Conservation (phyloP, 129 eudicot genomes). For the Dittrichia graveolens region DNA sequence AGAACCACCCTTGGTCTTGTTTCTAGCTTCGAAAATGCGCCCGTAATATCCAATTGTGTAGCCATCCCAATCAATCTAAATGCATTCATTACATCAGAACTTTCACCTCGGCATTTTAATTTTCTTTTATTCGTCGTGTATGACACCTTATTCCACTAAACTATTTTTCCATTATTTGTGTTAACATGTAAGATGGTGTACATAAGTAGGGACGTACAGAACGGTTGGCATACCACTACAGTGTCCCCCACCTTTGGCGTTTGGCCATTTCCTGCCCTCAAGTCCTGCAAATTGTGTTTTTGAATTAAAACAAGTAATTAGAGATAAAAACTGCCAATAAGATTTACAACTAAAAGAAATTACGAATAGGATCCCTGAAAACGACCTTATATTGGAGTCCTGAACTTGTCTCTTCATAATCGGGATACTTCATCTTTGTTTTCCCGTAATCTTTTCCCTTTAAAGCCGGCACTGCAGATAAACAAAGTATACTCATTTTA, state of each 20-base stretch:
- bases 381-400: conserved; percentile 97
- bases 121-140: background rate
- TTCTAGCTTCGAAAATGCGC: conserved; percentile 98
- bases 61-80: conserved; percentile 99
- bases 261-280: conserved; percentile 78
- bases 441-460: conserved; percentile 98
- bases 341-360: background rate
- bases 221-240: conserved; percentile 78
- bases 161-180: background rate
- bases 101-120: background rate
- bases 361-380: conserved; percentile 7
- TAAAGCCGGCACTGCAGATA: conserved; percentile 85
- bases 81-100: conserved; percentile 24
- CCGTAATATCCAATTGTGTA: conserved; percentile 99
- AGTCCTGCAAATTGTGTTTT: conserved; percentile 60
- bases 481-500: conserved; percentile 24
- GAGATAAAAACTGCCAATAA: conserved; percentile 8
- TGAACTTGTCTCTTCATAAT: conserved; percentile 76
- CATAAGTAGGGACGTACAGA: conserved; percentile 28
- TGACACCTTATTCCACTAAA: background rate
- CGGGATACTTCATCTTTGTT: conserved; percentile 96
- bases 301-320: conserved; percentile 24
- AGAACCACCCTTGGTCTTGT: conserved; percentile 98
- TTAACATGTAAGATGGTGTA: background rate
- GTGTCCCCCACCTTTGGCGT: conserved; percentile 72